Evolutionary conservation across 1,284 basidiomycete species (phyloP).

Genomic region (Cryptococcus amylolentus): DNA sequence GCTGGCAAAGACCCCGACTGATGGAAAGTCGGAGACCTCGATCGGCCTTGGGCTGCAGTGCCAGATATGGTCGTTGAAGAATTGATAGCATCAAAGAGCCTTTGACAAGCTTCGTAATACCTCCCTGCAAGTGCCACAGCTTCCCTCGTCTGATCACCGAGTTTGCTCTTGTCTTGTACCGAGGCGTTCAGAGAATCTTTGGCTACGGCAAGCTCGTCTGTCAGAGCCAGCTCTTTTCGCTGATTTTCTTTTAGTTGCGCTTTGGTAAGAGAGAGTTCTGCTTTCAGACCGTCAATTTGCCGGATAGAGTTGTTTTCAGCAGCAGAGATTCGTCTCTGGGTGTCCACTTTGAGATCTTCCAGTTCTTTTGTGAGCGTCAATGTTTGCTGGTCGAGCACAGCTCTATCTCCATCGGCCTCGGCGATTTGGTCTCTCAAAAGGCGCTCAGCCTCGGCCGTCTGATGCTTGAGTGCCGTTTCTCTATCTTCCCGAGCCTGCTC

Average conservation of each 20-base stretch:
- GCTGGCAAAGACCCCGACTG: not conserved
- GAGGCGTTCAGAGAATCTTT: slow-evolving; percentile 34
- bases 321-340: slow-evolving; percentile 42
- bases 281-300: slow-evolving; percentile 48
- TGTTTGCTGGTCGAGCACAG: slow-evolving; percentile 81
- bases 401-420: slow-evolving; percentile 85
- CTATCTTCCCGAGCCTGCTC: slow-evolving; percentile 66
- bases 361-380: slow-evolving; percentile 62
- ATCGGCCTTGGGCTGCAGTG: slow-evolving; percentile 16
- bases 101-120: slow-evolving; percentile 43
- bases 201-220: slow-evolving; percentile 44
- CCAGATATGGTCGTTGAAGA: slow-evolving; percentile 46
- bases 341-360: slow-evolving; percentile 37
- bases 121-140: slow-evolving; percentile 39
- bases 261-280: slow-evolving; percentile 46
- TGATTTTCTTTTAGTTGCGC: slow-evolving; percentile 46
- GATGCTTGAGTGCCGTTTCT: slow-evolving; percentile 66
- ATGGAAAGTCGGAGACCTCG: slow-evolving; percentile 10
- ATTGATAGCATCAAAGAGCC: slow-evolving; percentile 40
- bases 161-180: slow-evolving; percentile 31
- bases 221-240: slow-evolving; percentile 37
- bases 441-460: slow-evolving; percentile 76
- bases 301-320: slow-evolving; percentile 42
- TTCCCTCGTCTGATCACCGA: slow-evolving; percentile 36
- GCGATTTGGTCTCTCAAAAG: slow-evolving; percentile 80